Evolutionary conservation across 306 rosid genomes (phyloP).

Genomic region (Gillenia trifoliata): DNA sequence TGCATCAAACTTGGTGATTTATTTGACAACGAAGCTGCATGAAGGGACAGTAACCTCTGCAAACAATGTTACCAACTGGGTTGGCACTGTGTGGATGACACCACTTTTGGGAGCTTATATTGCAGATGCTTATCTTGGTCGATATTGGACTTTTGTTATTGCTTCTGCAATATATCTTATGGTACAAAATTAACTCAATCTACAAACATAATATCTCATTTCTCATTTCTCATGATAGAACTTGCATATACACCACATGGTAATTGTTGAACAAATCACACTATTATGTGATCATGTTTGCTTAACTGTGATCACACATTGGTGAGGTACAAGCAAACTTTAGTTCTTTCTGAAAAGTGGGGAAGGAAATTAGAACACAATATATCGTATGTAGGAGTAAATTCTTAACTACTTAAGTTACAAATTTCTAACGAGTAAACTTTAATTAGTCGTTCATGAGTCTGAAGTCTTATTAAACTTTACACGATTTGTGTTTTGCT

Average conservation of each 20-base stretch:
- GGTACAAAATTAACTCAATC: constrained; percentile 28
- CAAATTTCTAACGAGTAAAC: no score
- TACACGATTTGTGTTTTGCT: no score
- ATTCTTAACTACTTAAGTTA: no score
- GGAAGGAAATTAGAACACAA: no score
- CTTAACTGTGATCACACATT: no score
- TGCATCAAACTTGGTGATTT: constrained; percentile 55
- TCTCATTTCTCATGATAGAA: neutral
- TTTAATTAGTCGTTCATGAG: no score
- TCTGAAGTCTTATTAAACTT: no score
- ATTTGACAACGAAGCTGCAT: constrained; percentile 56
- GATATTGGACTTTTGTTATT: constrained; percentile 58
- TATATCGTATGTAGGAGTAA: no score
- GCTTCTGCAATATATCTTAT: constrained; percentile 50
- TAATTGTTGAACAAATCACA: neutral
- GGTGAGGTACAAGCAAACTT: no score
- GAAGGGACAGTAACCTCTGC: constrained; percentile 69
- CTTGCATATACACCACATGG: neutral
- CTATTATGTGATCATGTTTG: no score
- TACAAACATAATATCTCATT: neutral
- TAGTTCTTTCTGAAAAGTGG: no score
- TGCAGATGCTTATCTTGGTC: constrained; percentile 63
- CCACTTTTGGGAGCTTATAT: constrained; percentile 62
- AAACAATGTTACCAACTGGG: constrained; percentile 70
- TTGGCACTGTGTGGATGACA: constrained; percentile 61